Base-by-base conservation (phyloP, 176 grass and related monocot genomes). In the Oryza officinalis region DNA sequence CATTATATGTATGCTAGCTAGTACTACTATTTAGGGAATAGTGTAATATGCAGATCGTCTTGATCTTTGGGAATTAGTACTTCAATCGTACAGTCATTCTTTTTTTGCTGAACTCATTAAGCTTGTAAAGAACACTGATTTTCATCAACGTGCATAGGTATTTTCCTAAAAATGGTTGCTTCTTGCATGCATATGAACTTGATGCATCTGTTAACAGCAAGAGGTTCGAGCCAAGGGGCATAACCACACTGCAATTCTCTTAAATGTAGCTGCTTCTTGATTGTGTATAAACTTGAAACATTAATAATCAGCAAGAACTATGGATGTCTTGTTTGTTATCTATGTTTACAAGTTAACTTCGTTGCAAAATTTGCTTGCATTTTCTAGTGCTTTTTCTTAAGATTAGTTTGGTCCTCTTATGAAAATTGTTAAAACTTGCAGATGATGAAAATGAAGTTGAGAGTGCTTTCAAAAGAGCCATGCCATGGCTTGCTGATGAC, bases 401-500 rank as follows among this genome's bases (percentile, higher is more conserved):
- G 13, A 73, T 54, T 72, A 22, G 12, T 31, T 88, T 73, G 32
- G 26, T 18, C 59, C 43, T 86, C 78, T 6, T 82, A 65, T 83
- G 28, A 92, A 65, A 92, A 57, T 63, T 35, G 67, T 74, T 59
- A 26, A 75, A 88, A 59, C 82, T 80, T 86, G 86, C 89, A 99
- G 97, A 94, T 90, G 97, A 96, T 54, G 88, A 89, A 76, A 79
- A 78, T 13, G 97, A 99, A 78, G 86, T 99, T 69, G 97, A 99
- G 64, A 99, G 91, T 78, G 89, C 89, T 72, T 96, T 99, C 83
- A 92, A 87, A 85, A 92, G 91, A 83, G 93, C 91, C 17, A 96
- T 99, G 86, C 97, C 97, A 60, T 99, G 88, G 93, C 86, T 94
- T 86, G 92, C 83, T 59, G 97, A 99, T 52, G 93, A 99, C 38